These are phyloP conservation scores for Ascomycota sp. DNA, from an alignment of 2,329 filamentous ascomycete genomes.

Conservation along the genomic window DNA sequence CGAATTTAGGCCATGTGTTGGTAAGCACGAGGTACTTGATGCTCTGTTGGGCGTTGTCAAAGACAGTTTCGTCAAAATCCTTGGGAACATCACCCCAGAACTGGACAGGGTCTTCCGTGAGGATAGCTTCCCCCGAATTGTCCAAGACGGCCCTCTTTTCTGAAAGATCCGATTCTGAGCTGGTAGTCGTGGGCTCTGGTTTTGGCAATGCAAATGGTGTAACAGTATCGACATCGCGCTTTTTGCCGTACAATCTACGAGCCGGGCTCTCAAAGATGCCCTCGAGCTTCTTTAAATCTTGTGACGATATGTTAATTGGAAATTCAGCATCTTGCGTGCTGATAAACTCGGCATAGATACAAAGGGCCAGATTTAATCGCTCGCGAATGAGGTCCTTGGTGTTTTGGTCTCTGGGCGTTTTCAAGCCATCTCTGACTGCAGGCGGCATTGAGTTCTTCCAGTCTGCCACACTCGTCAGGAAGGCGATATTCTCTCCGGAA, in stretches of 20 bases:
- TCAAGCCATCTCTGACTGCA: constrained; percentile 5
- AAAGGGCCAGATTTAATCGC: constrained; percentile 34
- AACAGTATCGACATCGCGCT: constrained; percentile 17
- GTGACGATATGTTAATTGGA: constrained; percentile 43
- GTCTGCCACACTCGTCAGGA: constrained; percentile 34
- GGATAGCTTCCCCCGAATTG: background rate
- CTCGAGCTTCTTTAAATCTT: constrained; percentile 32
- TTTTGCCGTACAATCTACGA: constrained; percentile 20
- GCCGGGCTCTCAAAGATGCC: constrained; percentile 34
- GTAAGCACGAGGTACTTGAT: constrained; percentile 50
- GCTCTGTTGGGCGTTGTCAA: constrained; percentile 36
- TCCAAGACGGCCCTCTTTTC: background rate
- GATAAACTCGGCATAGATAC: constrained; percentile 42
- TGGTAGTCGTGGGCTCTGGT: constrained; percentile 3
- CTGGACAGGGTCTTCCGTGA: constrained; percentile 7
- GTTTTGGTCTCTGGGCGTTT: constrained; percentile 3
- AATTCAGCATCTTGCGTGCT: constrained; percentile 41
- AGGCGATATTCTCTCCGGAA: constrained; percentile 51
- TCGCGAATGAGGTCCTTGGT: constrained; percentile 18
- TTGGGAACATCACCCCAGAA: constrained; percentile 26
- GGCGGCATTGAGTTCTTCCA: constrained; percentile 26
- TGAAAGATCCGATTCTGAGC: background rate
- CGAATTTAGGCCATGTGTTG: constrained; percentile 47
- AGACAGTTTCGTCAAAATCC: constrained; percentile 30
- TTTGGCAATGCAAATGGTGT: constrained; percentile 21